Base-by-base conservation (phyloP, 1,284 basidiomycete genomes). In the Cerrena zonata region DNA sequence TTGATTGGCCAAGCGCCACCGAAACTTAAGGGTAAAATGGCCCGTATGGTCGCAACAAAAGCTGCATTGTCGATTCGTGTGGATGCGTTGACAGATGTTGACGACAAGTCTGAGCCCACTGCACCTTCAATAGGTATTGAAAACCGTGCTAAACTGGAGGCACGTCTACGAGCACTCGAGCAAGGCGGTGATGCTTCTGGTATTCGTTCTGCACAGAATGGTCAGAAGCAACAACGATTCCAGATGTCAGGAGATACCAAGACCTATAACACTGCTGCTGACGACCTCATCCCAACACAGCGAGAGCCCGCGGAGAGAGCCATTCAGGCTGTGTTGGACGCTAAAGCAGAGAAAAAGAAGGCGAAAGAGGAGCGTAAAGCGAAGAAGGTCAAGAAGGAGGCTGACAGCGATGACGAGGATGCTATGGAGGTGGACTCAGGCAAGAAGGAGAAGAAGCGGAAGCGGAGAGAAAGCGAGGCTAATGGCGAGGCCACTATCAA, bases 1-100 rank as follows among this genome's bases (percentile, higher is more conserved):
- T 78, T 99, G 51, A 91, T 99, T 58, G 96, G 95, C 36, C 94
- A 96, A 75, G 95, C 96, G 49, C 92, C 95, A 46, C 92, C 94
- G 59, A 97, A 97, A 75, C 81, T 97, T 58, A 99, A 99, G 80
- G 96, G 95, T 64, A 99, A 99, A 86, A 98, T 99, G 95, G 96
- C 96, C 12, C 89, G 96, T 61, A 99, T 99, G 95, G 93, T 98
- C 25, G 94, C 95, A 36, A 98, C 95, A 54, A 97, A 97, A 77
- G 87, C 95, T 3, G 91, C 95, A 1, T 82, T 99, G 10, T 96
- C 94, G 3, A 93, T 95, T 62, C 93, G 95, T 69, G 89, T 98
- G 40, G 95, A 99, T 61, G 95, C 95, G 4, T 84, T 99, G 40
- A 89, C 94, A 23, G 94, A 97, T 58, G 78, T 86, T 22, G 92